A percentile compares a stretch with the other conserved stretches of the same genome.
Conservation (phyloP, 2,329 filamentous ascomycete genomes). For the Waltergamsia citrina region DNA sequence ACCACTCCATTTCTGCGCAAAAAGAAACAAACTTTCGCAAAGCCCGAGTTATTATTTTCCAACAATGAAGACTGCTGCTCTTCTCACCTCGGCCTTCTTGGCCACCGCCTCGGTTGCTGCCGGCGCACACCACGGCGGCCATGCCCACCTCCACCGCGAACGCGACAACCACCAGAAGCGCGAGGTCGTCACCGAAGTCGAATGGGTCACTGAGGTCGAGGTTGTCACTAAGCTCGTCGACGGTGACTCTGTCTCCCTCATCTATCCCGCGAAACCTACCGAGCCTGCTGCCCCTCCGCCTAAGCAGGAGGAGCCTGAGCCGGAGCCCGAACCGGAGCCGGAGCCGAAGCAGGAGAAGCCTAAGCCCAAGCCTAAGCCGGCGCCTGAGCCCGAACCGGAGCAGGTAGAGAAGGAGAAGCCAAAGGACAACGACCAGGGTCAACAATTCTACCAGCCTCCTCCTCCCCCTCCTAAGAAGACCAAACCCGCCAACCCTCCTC, state of each 20-base stretch:
- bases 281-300: too few species aligned
- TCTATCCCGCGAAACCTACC: too few species aligned
- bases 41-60: constrained; percentile 9
- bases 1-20: neutral
- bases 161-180: constrained; percentile 12
- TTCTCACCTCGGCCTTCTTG: constrained; percentile 19
- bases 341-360: constrained; percentile 1
- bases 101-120: constrained; percentile 33
- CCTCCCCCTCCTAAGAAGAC: constrained; percentile 8
- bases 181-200: constrained; percentile 35
- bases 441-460: constrained; percentile 6
- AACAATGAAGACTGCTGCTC: constrained; percentile 31
- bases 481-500: constrained; percentile 6
- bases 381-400: constrained; percentile 6
- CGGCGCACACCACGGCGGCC: constrained; percentile 28
- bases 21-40: constrained; percentile 3
- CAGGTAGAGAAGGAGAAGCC: constrained; percentile 8
- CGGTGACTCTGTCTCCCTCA: constrained; percentile 26
- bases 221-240: constrained; percentile 38
- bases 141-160: constrained; percentile 26
- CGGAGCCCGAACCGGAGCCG: neutral
- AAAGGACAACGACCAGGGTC: constrained; percentile 5
- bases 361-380: constrained; percentile 5
- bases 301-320: constrained; percentile 10
- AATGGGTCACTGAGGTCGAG: constrained; percentile 40